phyloP scores from a whole-genome alignment of 2,329 filamentous ascomycete genomes.

The Fusarium sacchari region DNA sequence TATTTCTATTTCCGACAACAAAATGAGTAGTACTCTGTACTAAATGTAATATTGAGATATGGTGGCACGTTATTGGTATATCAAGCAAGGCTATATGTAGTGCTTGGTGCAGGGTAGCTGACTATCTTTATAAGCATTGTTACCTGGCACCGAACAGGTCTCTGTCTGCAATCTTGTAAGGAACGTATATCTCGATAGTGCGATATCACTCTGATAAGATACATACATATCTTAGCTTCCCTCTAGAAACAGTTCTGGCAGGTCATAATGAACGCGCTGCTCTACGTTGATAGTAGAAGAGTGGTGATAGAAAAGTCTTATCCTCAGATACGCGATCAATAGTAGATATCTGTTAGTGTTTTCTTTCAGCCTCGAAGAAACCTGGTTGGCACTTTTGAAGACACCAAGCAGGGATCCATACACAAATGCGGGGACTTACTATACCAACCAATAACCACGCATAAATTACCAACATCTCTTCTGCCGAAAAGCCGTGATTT shows the following conservation, averaged over 20 bases:
- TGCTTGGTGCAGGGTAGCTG: not conserved
- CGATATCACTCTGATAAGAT: not conserved
- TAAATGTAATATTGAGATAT: accelerated
- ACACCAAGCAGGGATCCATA: accelerated
- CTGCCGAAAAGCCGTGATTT: not conserved
- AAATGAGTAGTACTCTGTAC: too few species aligned
- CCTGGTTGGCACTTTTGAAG: not conserved
- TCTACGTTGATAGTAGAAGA: accelerated
- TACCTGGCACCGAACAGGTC: accelerated
- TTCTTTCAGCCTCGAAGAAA: accelerated
- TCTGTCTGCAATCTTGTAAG: not conserved
- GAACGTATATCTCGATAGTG: not conserved
- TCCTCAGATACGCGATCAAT: accelerated
- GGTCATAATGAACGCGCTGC: not conserved
- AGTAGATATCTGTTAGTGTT: accelerated
- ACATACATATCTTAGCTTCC: not conserved
- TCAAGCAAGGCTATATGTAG: accelerated
- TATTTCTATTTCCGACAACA: too few species aligned
- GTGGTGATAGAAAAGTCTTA: accelerated
- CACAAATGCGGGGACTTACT: not conserved
- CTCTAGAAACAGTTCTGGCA: not conserved
- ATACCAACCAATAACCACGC: not conserved
- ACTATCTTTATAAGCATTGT: not conserved
- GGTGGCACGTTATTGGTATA: not conserved
- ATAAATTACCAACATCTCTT: not conserved